Evolutionary conservation across 2,329 filamentous ascomycete species (phyloP), one percentile per base, ranked within the genome.

Genomic region (Microcera coccophila): DNA sequence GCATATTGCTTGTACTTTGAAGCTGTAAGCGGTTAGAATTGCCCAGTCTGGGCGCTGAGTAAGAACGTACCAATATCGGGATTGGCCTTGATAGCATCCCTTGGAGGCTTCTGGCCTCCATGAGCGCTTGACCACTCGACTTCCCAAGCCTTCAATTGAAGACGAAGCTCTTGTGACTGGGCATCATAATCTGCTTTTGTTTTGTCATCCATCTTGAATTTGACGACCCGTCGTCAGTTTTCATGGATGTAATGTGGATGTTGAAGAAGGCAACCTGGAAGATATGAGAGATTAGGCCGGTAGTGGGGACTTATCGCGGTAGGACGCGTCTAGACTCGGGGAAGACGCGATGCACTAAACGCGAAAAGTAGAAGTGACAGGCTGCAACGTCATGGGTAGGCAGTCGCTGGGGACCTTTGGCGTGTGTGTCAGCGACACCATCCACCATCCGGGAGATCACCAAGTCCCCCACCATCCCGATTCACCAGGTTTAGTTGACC

Each of bases 1-100:
- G 83, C 82, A 65, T 90, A 90, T 49, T 85, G 76, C 61, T 85
- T 88, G 65, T 91, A 91, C 60, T 89, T 90, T 36, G 72, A 72
- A 28, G 82, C 84, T 86, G 53, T 42, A 10, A 15, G 10, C 26
- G n/a, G 36, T 44, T 19, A 36, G 8, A 12, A 29, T 40, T 14
- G 39, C 41, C 15, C 40, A 43, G 21, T 22, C 8, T 34, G 15
- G 4, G 38, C 31, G 20, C 38, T 19, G 5, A 33, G 2, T 5
- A 12, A n/a, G 3, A 3, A 36, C 70, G 24, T 75, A 88, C 85
- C 83, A 56, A 90, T 89, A 1, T 76, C 75, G 5, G 78, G 74
- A 55, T 87, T 81, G 39, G 75, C 73, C 66, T 88, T 90, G 70
- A 91, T 90, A 57, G 89, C 85, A n/a, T 81, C 77, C 44, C 85